Evolutionary conservation across 2,329 filamentous ascomycete species (phyloP).

Genomic region (Akanthomyces uredinophilus): DNA sequence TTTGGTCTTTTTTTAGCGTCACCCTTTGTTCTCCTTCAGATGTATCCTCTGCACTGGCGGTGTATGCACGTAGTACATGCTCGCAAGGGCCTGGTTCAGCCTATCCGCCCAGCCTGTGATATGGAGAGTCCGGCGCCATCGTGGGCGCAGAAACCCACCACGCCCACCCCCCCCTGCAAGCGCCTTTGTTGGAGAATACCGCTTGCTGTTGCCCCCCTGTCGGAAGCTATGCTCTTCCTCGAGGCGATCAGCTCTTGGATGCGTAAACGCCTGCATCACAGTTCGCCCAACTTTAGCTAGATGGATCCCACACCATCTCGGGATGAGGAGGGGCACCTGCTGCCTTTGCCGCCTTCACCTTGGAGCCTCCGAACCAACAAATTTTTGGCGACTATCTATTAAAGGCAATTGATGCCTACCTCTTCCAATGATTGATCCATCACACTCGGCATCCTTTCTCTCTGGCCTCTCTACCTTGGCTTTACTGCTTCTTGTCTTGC

Average conservation of each 20-base stretch:
- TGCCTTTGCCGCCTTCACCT: conserved; percentile 7
- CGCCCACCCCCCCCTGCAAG: neutral
- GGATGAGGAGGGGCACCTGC: neutral
- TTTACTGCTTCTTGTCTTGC: neutral
- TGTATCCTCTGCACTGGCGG: neutral
- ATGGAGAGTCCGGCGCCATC: neutral
- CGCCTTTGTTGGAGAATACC: neutral
- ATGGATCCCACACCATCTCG: conserved; percentile 1
- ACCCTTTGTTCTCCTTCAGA: neutral
- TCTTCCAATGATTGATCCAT: neutral
- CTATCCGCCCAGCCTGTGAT: conserved; percentile 5
- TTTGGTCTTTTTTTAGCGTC: conserved; percentile 6
- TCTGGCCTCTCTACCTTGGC: neutral
- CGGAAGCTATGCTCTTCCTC: too few relatives aligned
- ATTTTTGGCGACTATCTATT: neutral
- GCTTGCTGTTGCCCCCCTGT: neutral
- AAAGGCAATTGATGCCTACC: conserved; percentile 8
- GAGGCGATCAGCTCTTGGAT: neutral
- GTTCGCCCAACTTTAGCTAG: conserved; percentile 8
- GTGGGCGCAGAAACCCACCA: neutral
- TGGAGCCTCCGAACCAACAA: conserved; percentile 4
- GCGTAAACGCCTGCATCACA: neutral
- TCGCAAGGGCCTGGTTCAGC: neutral
- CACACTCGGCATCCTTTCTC: neutral
- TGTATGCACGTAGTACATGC: neutral